Percentiles rank a stretch among this genome's conserved stretches.
Conservation (phyloP, 2,329 filamentous ascomycete species). For the Aspergillus hiratsukae region DNA sequence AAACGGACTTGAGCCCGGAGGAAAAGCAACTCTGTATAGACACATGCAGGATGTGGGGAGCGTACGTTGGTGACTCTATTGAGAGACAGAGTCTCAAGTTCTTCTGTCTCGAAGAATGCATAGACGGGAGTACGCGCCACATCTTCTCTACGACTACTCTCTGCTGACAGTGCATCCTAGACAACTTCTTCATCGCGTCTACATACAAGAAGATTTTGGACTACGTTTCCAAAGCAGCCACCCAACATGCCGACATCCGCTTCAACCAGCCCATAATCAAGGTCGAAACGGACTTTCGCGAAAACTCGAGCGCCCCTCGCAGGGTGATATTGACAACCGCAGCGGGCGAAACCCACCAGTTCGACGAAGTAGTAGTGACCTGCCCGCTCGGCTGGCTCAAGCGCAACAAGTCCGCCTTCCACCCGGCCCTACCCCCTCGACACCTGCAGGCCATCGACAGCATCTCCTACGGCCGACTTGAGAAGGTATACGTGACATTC, state of each 20-base stretch:
- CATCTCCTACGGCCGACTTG: constrained; percentile 45
- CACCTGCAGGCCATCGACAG: constrained; percentile 44
- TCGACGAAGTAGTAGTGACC: constrained; percentile 52
- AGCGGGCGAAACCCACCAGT: constrained; percentile 33
- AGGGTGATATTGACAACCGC: constrained; percentile 44
- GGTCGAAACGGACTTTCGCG: constrained; percentile 29
- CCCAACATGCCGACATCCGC: constrained; percentile 46
- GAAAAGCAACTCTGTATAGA: constrained; percentile 50
- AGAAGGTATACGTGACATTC: constrained; percentile 62
- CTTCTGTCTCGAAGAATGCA: constrained; percentile 63
- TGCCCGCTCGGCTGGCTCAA: constrained; percentile 53
- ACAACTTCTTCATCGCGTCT: constrained; percentile 59
- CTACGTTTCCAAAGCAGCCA: constrained; percentile 47
- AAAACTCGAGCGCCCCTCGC: constrained; percentile 19
- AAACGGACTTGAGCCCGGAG: constrained; percentile 31
- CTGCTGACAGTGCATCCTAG: constrained; percentile 24
- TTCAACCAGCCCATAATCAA: constrained; percentile 43
- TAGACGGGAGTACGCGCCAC: constrained; percentile 51
- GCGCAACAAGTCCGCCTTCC: constrained; percentile 43
- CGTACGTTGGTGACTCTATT: constrained; percentile 58
- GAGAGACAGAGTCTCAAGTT: constrained; percentile 59
- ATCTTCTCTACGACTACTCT: neutral
- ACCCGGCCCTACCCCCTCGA: constrained; percentile 39
- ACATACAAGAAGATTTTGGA: constrained; percentile 57
- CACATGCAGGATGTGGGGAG: constrained; percentile 58